Conservation (phyloP, 1,284 basidiomycete genomes). For the Fistulina hepatica region DNA sequence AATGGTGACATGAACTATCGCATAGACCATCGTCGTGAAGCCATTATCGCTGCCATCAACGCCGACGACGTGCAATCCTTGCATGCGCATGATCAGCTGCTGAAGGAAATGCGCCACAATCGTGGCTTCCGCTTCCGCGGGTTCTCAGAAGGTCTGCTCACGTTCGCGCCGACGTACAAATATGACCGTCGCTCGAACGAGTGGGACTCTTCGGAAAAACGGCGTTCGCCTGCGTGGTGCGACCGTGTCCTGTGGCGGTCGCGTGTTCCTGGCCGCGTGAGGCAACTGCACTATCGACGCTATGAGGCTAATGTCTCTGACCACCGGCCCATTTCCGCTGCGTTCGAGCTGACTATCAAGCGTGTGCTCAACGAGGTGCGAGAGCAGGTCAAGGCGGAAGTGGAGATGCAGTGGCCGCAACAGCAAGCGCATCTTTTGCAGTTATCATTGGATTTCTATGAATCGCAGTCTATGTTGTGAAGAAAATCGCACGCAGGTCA, state of each 20-base stretch:
- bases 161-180: conserved; percentile 90
- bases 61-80: conserved; percentile 57
- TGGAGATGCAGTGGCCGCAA: conserved; percentile 48
- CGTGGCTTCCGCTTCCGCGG: conserved; percentile 75
- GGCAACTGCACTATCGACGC: conserved; percentile 56
- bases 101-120: conserved; percentile 80
- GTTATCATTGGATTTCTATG: conserved; percentile 44
- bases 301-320: conserved; percentile 82
- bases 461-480: conserved; percentile 29
- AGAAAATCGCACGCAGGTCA: no score
- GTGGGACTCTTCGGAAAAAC: conserved; percentile 86
- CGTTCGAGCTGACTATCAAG: conserved; percentile 65
- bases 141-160: conserved; percentile 77
- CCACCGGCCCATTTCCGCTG: conserved; percentile 80
- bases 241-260: conserved; percentile 86
- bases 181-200: conserved; percentile 72
- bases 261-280: conserved; percentile 43
- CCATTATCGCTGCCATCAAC: conserved; percentile 60
- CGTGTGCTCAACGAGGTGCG: conserved; percentile 50
- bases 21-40: conserved; percentile 82
- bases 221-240: conserved; percentile 89
- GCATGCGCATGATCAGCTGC: conserved; percentile 77
- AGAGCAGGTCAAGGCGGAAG: conserved; percentile 40
- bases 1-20: conserved; percentile 89
- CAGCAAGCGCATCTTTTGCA: conserved; percentile 45